Evolutionary conservation across 2,329 filamentous ascomycete species (phyloP).

Genomic region (Curvularia lunata): DNA sequence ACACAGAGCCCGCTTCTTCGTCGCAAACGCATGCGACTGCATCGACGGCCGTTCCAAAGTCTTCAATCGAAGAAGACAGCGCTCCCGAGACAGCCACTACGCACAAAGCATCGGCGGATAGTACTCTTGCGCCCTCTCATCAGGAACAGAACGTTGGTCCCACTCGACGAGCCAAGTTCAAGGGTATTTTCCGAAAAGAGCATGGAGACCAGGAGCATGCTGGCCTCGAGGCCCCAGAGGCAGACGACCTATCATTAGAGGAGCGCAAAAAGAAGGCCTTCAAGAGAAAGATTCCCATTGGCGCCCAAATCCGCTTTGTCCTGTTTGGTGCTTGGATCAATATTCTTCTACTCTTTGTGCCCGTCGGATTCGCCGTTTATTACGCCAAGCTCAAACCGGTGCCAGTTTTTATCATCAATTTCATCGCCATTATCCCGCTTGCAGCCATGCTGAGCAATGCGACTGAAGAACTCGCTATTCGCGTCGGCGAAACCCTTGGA

Average conservation of each 20-base stretch:
- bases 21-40: conserved; percentile 29
- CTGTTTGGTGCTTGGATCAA: conserved; percentile 88
- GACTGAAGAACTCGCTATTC: conserved; percentile 86
- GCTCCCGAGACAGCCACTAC: conserved; percentile 17
- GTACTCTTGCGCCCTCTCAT: conserved; percentile 27
- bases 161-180: conserved; percentile 40
- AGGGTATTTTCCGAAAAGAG: conserved; percentile 40
- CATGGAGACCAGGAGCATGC: conserved; percentile 25
- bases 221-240: conserved; percentile 26
- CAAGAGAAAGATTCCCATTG: conserved; percentile 46
- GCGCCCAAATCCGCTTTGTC: conserved; percentile 70
- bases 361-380: conserved; percentile 75
- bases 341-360: conserved; percentile 76
- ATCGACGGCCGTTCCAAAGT: conserved; percentile 15
- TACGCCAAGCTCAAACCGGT: conserved; percentile 57
- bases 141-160: conserved; percentile 20
- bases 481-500: conserved; percentile 80
- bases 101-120: conserved; percentile 31
- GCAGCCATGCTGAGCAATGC: conserved; percentile 86
- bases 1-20: conserved; percentile 34
- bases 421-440: conserved; percentile 88
- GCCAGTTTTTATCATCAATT: conserved; percentile 82
- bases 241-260: conserved; percentile 37
- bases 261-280: conserved; percentile 41
- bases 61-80: conserved; percentile 18